Base-by-base conservation (phyloP, 192 early-diverging fungal species). In the Mortierella claussenii region DNA sequence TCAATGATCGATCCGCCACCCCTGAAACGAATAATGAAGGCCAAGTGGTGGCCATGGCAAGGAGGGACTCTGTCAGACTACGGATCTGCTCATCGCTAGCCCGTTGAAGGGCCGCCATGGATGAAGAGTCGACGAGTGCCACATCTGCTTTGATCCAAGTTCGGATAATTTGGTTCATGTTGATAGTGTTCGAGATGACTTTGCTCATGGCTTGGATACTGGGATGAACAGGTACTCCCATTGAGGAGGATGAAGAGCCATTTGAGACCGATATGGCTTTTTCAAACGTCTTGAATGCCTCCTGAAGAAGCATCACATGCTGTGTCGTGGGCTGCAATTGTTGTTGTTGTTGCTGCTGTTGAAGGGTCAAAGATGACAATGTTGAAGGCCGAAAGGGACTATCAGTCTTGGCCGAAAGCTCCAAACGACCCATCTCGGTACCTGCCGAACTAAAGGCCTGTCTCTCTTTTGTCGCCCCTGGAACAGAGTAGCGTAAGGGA, bases 21-120 rank as follows among this genome's bases (percentile, higher is more conserved):
- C n/a, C n/a, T n/a, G n/a, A n/a, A n/a, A n/a, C n/a, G n/a, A n/a
- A n/a, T 42, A 47, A 21, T 20, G 46, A 23, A 7, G 43, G n/a
- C 15, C 20, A 20, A 32, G 50, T 50, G 11, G 47, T 51, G 4
- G 69, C 36, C 24, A 71, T 32, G 11, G 43, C 46, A 5, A 76
- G 23, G 12, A 76, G 34, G 2, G 59, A 64, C 51, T 76, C 64
- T 8, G 71, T 76, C 27, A 76, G 46, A 44, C 58, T 76, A 15
- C 71, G 48, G 27, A 76, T 67, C 37, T 76, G 73, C 30, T 76
- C 73, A 46, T 76, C 65, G 30, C 64, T 60, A 12, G 73, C 58
- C 4, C 73, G 57, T 21, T 62, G 51, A 4, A 76, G 64, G 1
- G 65, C 37, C 3, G 24, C 49, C 73, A 76, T 76, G 4, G 73